phyloP scores from a whole-genome alignment of 257 asterid species.

The Petunia axillaris region DNA sequence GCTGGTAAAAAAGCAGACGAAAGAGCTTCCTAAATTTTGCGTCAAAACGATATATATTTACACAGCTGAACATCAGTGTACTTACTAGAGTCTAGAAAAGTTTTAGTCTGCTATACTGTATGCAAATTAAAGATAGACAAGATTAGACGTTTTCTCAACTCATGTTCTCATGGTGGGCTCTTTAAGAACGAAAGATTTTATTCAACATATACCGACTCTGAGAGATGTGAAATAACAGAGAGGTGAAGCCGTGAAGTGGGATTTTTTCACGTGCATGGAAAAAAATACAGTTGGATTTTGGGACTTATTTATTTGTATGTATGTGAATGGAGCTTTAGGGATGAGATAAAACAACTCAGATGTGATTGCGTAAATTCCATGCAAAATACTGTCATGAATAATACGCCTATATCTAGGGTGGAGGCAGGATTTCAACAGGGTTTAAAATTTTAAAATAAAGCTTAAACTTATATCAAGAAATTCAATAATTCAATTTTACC shows the following conservation, averaged over 20 bases:
- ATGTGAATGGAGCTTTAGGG: constrained; percentile 25
- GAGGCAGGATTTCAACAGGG: too few species aligned
- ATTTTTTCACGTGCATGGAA: constrained; percentile 14
- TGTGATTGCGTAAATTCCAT: not conserved
- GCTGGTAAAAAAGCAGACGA: too few species aligned
- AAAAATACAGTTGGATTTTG: not conserved
- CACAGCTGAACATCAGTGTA: too few species aligned
- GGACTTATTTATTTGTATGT: constrained; percentile 27
- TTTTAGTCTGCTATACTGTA: too few species aligned
- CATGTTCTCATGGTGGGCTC: not conserved
- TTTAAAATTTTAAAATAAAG: too few species aligned
- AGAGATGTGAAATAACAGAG: not conserved
- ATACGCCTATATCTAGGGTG: not conserved
- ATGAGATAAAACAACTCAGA: constrained; percentile 18
- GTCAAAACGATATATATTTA: too few species aligned
- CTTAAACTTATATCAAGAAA: too few species aligned
- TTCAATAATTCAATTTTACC: too few species aligned
- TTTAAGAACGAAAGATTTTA: not conserved
- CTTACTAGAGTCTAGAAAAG: too few species aligned
- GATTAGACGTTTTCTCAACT: constrained; percentile 1
- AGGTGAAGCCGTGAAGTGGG: not conserved
- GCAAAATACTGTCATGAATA: constrained; percentile 11
- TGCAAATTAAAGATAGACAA: not conserved
- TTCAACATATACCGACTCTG: not conserved
- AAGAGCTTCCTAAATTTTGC: too few species aligned